Evolutionary conservation across 2,329 filamentous ascomycete species (phyloP).

Genomic region (Venturia oleaginea): DNA sequence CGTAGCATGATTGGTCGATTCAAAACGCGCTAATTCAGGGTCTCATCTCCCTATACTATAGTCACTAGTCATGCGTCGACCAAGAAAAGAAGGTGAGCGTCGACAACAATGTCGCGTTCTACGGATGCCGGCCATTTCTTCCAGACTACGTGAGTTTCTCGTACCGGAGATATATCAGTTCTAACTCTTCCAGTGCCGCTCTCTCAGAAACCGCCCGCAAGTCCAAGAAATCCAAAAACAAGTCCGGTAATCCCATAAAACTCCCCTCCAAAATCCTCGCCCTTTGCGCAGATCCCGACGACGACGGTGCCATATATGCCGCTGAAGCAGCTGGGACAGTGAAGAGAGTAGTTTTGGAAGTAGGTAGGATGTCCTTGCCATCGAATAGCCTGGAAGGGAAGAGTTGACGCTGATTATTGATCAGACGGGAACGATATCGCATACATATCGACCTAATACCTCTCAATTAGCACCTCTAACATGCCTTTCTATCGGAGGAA

Average conservation of each 20-base stretch:
- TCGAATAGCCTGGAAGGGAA: neutral
- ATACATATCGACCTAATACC: conserved; percentile 25
- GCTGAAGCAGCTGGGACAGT: conserved; percentile 82
- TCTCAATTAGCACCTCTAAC: conserved; percentile 33
- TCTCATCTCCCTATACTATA: neutral
- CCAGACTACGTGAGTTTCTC: conserved; percentile 65
- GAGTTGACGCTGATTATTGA: neutral
- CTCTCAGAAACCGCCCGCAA: conserved; percentile 49
- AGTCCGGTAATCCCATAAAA: conserved; percentile 68
- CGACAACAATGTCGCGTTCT: conserved; percentile 51
- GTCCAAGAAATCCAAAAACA: conserved; percentile 68
- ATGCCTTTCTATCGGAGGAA: conserved; percentile 51
- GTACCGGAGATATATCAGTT: conserved; percentile 10
- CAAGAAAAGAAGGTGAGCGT: neutral
- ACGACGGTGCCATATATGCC: conserved; percentile 55
- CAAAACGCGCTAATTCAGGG: neutral
- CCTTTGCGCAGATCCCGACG: conserved; percentile 56
- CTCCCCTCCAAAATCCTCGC: conserved; percentile 82
- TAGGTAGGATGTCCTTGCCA: conserved; percentile 42
- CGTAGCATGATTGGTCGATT: neutral
- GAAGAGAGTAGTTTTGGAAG: conserved; percentile 64
- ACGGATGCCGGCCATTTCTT: conserved; percentile 78
- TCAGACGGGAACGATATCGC: neutral
- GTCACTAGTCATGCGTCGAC: neutral
- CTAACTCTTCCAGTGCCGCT: conserved; percentile 35